A percentile compares a stretch with the other conserved stretches of the same genome.
phyloP scores from a whole-genome alignment of 495 filamentous ascomycete genomes.

The Penicillium pancosmium region DNA sequence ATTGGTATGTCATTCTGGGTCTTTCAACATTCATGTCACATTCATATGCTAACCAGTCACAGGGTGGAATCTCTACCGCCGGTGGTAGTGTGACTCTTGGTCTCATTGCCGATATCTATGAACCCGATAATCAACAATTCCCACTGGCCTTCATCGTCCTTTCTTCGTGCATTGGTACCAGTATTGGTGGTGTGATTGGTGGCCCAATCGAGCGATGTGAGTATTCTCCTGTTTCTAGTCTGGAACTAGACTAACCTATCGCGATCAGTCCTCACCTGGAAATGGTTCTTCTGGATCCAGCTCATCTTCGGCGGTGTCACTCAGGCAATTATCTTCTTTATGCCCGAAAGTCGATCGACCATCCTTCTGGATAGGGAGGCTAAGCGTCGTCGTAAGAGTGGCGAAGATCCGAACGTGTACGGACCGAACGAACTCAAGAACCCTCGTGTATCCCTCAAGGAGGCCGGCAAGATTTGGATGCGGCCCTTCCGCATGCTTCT shows the following conservation, averaged over 20 bases:
- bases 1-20: conserved; percentile 39
- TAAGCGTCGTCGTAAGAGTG: conserved; percentile 60
- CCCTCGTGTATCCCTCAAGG: conserved; percentile 53
- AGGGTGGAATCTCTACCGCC: conserved; percentile 58
- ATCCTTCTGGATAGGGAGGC: conserved; percentile 68
- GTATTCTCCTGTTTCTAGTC: not conserved
- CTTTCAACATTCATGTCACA: not conserved
- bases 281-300: conserved; percentile 81
- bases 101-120: conserved; percentile 77
- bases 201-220: conserved; percentile 67
- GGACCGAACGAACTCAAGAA: conserved; percentile 63
- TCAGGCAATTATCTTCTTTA: conserved; percentile 63
- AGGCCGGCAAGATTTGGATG: conserved; percentile 62
- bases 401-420: conserved; percentile 57
- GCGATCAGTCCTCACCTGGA: conserved; percentile 54
- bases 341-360: conserved; percentile 69
- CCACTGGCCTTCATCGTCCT: conserved; percentile 74
- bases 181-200: conserved; percentile 76
- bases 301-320: conserved; percentile 70
- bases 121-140: conserved; percentile 62
- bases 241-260: conserved; percentile 4
- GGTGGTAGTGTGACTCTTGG: conserved; percentile 80
- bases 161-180: conserved; percentile 71
- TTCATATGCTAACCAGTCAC: conserved; percentile 9
- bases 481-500: conserved; percentile 77